Evolutionary conservation across 805 yeast species (phyloP), one percentile per base, ranked within the genome.

Genomic region (Yarrowia hollandica): DNA sequence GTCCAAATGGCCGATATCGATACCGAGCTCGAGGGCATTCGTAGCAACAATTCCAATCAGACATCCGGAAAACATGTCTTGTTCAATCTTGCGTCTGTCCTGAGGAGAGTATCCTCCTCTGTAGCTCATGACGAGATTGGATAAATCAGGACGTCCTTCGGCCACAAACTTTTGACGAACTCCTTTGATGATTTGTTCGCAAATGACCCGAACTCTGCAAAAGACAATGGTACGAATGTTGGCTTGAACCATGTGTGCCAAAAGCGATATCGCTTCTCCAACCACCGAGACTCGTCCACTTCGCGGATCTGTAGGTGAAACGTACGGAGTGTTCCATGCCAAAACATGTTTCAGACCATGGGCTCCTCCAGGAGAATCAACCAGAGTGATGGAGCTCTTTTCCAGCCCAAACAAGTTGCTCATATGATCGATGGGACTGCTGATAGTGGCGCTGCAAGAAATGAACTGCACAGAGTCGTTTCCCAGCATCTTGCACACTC

Each of bases 391-490:
- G 15, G 30, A 18, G 1, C 59, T 55, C 12, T 33, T 22, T 7
- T 48, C 55, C 3, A 89, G 73, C 0, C 96, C 95, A 66, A 92
- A 89, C 22, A 94, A 77, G 3, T 81, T 74, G 33, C 80, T 71
- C 84, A 92, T 88, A 67, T 90, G 95, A 9, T 77, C 66, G 0
- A 75, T 73, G 0, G 99, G 98, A 42, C 83, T 79, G 61, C 81
- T 80, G 59, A 94, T 79, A 0, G 99, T 94, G 0, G 99, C 99
- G 0, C 98, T 91, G 72, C 99, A 92, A 1, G 96, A 87, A 5
- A 94, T 82, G 68, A 87, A 90, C 60, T 79, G 80, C 35, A 89
- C 65, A 1, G 74, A 62, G n/a, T 71, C 63, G 62, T 85, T 84
- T 0, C 85, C 84, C 28, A 80, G 68, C 60, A 74, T 70, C 4